Conservation (phyloP, 768 basidiomycete genomes). For the Naganishia vishniacii region DNA sequence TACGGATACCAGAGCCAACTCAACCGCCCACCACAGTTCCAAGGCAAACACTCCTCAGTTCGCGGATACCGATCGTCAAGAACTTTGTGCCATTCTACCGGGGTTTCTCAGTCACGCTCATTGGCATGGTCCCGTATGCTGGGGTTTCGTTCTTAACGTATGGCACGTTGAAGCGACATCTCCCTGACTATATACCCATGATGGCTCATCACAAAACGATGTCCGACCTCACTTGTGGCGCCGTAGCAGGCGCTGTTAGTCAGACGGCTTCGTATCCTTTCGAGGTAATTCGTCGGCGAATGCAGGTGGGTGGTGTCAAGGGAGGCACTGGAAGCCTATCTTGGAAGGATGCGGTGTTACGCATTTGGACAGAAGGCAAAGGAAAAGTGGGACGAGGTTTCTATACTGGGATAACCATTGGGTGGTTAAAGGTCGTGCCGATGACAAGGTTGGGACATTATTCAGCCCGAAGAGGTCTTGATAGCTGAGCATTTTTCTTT, state of each 20-base stretch:
- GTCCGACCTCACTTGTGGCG: slow-evolving; percentile 76
- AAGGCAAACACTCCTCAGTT: slow-evolving; percentile 22
- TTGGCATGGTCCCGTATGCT: slow-evolving; percentile 91
- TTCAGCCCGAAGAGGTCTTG: background rate
- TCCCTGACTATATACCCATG: slow-evolving; percentile 44
- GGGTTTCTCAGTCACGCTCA: slow-evolving; percentile 86
- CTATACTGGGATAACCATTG: slow-evolving; percentile 83
- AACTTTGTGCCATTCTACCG: slow-evolving; percentile 73
- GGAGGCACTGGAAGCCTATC: slow-evolving; percentile 55
- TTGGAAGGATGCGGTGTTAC: slow-evolving; percentile 66
- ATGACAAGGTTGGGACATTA: slow-evolving; percentile 60
- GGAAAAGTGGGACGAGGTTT: slow-evolving; percentile 77
- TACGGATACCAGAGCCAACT: slow-evolving; percentile 29
- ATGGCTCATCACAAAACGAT: slow-evolving; percentile 50
- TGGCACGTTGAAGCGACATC: slow-evolving; percentile 60
- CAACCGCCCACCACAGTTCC: slow-evolving; percentile 33
- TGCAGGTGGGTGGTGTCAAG: slow-evolving; percentile 89
- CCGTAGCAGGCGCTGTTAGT: slow-evolving; percentile 72
- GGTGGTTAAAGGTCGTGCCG: slow-evolving; percentile 88
- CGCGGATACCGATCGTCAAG: slow-evolving; percentile 37
- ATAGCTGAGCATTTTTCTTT: background rate
- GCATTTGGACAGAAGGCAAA: slow-evolving; percentile 57
- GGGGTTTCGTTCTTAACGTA: slow-evolving; percentile 91
- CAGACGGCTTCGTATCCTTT: slow-evolving; percentile 93
- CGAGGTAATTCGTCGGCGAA: slow-evolving; percentile 81